These are phyloP conservation scores for Ogataea neopini DNA, from an alignment of 805 yeast genomes.

Conservation along the genomic window DNA sequence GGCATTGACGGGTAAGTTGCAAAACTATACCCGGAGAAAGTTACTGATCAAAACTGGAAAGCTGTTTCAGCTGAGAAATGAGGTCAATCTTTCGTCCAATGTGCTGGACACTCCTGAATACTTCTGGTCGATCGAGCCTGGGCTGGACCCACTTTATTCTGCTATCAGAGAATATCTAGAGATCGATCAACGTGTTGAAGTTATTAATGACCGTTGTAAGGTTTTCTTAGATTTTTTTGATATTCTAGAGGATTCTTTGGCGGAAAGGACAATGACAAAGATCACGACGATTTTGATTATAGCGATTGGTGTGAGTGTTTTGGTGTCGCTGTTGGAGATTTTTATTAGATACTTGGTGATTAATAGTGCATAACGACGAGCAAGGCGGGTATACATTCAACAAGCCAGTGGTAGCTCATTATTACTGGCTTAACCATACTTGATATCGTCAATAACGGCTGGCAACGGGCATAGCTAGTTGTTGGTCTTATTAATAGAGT, in stretches of 20 bases:
- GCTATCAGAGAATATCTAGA: conserved; percentile 92
- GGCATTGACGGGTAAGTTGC: conserved; percentile 87
- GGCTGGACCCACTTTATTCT: conserved; percentile 84
- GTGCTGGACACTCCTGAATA: conserved; percentile 94
- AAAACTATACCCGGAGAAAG: conserved; percentile 76
- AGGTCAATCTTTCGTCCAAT: conserved; percentile 87
- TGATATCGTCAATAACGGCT: no score
- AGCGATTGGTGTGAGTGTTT: conserved; percentile 74
- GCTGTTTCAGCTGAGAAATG: conserved; percentile 85
- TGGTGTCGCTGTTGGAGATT: conserved; percentile 76
- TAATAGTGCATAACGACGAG: not conserved
- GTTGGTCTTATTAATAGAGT: not conserved
- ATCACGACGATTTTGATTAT: conserved; percentile 88
- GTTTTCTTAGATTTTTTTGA: conserved; percentile 93
- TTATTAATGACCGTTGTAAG: conserved; percentile 88
- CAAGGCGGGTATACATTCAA: no score
- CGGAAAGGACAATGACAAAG: conserved; percentile 87
- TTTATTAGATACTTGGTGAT: conserved; percentile 56
- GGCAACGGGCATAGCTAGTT: not conserved
- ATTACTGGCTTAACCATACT: no score
- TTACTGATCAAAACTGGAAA: conserved; percentile 86
- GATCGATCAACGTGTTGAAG: conserved; percentile 92
- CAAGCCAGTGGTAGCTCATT: no score
- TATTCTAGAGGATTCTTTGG: conserved; percentile 89
- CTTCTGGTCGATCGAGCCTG: conserved; percentile 96